Evolutionary conservation across 805 yeast genomes (phyloP).

Genomic region (Tetrapisispora arboricola): DNA sequence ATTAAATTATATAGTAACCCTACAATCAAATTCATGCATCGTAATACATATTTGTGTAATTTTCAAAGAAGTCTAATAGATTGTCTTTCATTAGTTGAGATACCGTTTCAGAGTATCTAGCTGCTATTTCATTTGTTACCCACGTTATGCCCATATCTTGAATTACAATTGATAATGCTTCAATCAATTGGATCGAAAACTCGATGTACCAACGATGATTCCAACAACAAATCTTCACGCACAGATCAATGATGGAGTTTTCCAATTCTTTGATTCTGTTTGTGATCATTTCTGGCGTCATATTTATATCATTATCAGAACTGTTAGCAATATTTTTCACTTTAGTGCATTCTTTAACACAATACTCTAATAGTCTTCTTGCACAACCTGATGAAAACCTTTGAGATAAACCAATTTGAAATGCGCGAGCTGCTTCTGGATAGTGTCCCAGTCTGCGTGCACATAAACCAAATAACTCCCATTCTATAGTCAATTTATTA

Average conservation of each 20-base stretch:
- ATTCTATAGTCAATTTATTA: constrained; percentile 70
- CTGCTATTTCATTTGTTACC: constrained; percentile 60
- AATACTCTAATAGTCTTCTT: constrained; percentile 59
- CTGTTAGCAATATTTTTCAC: constrained; percentile 14
- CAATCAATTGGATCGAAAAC: constrained; percentile 61
- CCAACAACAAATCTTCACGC: constrained; percentile 87
- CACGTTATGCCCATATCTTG: constrained; percentile 72
- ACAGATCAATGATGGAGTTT: constrained; percentile 51
- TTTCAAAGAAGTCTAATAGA: constrained; percentile 20
- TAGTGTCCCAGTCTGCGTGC: constrained; percentile 78
- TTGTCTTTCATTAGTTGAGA: constrained; percentile 20
- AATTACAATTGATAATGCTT: constrained; percentile 49
- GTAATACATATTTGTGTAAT: constrained; percentile 21
- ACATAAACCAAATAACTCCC: constrained; percentile 85
- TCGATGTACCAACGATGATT: constrained; percentile 96
- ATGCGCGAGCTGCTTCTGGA: constrained; percentile 83
- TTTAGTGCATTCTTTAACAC: constrained; percentile 38
- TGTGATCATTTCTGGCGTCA: constrained; percentile 27
- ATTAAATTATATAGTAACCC: too few species aligned
- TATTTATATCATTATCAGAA: constrained; percentile 13
- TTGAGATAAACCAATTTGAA: constrained; percentile 54
- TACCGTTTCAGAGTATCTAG: constrained; percentile 44
- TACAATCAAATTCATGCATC: constrained; percentile 13
- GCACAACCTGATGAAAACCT: constrained; percentile 78
- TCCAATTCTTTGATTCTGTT: constrained; percentile 30